Evolutionary conservation across 495 filamentous ascomycete genomes (phyloP).

Genomic region (Poronia punctata): DNA sequence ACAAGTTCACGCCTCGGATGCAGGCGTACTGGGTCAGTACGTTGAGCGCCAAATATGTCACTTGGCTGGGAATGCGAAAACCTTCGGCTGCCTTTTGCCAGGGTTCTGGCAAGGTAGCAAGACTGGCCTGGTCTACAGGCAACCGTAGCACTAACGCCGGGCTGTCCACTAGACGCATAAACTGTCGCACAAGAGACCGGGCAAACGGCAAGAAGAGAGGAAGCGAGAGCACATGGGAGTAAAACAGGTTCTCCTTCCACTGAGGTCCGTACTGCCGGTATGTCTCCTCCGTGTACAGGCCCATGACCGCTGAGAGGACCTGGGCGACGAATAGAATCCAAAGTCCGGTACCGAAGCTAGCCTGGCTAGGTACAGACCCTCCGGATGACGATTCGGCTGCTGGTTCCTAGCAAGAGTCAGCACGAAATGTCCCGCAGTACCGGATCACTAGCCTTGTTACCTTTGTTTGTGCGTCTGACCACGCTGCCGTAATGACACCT

Average conservation of each 20-base stretch:
- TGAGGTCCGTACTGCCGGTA: slow-evolving; percentile 79
- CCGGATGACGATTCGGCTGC: slow-evolving; percentile 21
- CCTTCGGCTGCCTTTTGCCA: slow-evolving; percentile 26
- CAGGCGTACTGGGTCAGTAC: slow-evolving; percentile 89
- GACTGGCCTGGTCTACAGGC: slow-evolving; percentile 22
- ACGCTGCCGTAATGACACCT: slow-evolving; percentile 78
- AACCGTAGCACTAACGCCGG: slow-evolving; percentile 37
- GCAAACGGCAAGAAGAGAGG: slow-evolving; percentile 57
- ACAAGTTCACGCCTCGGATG: slow-evolving; percentile 87
- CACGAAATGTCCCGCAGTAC: too few species aligned
- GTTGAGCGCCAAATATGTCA: slow-evolving; percentile 69
- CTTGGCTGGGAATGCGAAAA: slow-evolving; percentile 56
- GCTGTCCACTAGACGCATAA: slow-evolving; percentile 43
- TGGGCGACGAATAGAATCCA: slow-evolving; percentile 81
- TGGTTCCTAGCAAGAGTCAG: too few species aligned
- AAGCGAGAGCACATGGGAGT: slow-evolving; percentile 73
- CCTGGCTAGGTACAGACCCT: slow-evolving; percentile 19
- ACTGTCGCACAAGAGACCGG: slow-evolving; percentile 43
- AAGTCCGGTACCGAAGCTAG: slow-evolving; percentile 70
- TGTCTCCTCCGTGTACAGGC: slow-evolving; percentile 84
- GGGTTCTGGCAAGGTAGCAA: slow-evolving; percentile 20
- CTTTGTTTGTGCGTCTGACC: slow-evolving; percentile 80
- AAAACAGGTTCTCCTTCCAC: slow-evolving; percentile 96
- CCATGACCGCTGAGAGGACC: slow-evolving; percentile 86
- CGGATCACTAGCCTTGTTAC: too few species aligned